Conservation (phyloP, 163 green algal genomes). For the Chloromonas sp. region DNA sequence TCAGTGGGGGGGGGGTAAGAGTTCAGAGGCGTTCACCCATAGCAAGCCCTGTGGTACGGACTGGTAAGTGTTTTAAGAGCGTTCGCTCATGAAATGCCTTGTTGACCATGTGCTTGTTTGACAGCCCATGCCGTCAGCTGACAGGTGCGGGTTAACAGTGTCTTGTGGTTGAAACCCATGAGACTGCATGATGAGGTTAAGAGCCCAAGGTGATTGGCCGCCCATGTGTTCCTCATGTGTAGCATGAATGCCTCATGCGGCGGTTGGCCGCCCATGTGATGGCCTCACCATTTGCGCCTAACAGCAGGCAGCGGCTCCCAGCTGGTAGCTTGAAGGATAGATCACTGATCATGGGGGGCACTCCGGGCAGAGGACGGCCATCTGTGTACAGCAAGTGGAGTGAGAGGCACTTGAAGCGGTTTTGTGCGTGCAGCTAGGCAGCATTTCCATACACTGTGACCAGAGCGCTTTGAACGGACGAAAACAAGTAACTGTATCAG, state of each 20-base stretch:
- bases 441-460: not conserved
- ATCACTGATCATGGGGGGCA: slow-evolving; percentile 42
- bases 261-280: not conserved
- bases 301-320: slow-evolving; percentile 82
- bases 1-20: not conserved
- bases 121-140: no score
- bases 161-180: not conserved
- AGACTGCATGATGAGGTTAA: not conserved
- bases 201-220: not conserved
- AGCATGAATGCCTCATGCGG: not conserved
- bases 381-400: slow-evolving; percentile 32
- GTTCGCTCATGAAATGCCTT: no score
- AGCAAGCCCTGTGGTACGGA: not conserved
- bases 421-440: no score
- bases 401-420: no score
- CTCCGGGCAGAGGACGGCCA: slow-evolving; percentile 48
- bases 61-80: no score
- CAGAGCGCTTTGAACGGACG: not conserved
- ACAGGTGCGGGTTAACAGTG: no score
- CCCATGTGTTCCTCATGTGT: not conserved
- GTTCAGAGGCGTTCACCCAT: not conserved
- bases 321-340: slow-evolving; percentile 44
- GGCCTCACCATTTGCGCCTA: slow-evolving; percentile 84
- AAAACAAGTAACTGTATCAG: not conserved
- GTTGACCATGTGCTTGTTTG: no score